These are phyloP conservation scores for Xylariaceae sp. DNA, from an alignment of 2,329 filamentous ascomycete species.

Conservation along the genomic window DNA sequence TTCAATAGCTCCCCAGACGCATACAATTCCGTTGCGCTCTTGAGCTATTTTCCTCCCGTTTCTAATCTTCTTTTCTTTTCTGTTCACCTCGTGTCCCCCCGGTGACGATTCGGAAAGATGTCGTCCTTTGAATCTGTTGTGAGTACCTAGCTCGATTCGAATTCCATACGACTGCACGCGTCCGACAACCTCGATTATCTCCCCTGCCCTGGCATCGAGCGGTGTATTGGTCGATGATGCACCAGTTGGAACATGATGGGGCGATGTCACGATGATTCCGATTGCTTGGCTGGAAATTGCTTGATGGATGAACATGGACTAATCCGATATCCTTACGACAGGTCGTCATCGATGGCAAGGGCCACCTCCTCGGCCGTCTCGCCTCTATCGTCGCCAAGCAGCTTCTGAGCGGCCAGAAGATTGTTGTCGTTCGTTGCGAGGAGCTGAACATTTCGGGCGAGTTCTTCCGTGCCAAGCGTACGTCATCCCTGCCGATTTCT, in stretches of 20 bases:
- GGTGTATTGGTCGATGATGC: neutral
- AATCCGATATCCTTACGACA: constrained; percentile 40
- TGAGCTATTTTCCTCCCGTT: constrained; percentile 27
- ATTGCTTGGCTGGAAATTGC: neutral
- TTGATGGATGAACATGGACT: constrained; percentile 28
- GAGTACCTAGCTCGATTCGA: constrained; percentile 41
- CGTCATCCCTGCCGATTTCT: constrained; percentile 46
- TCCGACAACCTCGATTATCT: neutral
- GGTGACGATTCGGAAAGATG: constrained; percentile 50
- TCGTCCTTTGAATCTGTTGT: constrained; percentile 68
- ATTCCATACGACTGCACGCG: neutral
- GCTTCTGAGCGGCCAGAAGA: constrained; percentile 98
- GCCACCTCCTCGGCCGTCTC: constrained; percentile 98
- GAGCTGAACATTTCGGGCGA: constrained; percentile 99
- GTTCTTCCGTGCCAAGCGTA: constrained; percentile 99
- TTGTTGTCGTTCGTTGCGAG: constrained; percentile 97
- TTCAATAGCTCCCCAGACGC: constrained; percentile 28
- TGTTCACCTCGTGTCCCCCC: constrained; percentile 23
- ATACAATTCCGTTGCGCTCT: constrained; percentile 29
- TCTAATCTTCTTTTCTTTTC: constrained; percentile 27
- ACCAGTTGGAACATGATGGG: neutral
- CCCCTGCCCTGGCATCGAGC: neutral
- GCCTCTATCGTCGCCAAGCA: constrained; percentile 98
- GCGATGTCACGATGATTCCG: neutral
- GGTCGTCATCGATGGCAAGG: constrained; percentile 99